Conservation (phyloP, 2,329 filamentous ascomycete genomes). For the Diplodia corticola region DNA sequence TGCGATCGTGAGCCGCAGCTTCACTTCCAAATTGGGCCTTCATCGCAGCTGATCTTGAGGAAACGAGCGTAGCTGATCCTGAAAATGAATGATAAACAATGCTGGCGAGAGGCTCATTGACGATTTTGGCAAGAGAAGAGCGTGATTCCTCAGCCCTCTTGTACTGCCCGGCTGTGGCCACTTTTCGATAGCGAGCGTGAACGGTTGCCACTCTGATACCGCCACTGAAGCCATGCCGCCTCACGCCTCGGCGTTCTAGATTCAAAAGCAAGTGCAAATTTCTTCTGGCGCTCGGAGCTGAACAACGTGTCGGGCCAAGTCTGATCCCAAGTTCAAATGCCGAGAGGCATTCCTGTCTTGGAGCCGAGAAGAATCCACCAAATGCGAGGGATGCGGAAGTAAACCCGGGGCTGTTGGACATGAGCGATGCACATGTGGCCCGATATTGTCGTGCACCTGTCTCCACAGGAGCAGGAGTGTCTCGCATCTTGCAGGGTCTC, state of each 20-base stretch:
- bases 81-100: neutral
- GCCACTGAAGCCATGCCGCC: neutral
- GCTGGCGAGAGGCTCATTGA: neutral
- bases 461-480: neutral
- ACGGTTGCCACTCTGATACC: neutral
- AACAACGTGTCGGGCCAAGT: neutral
- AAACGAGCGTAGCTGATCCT: neutral
- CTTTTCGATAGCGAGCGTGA: neutral
- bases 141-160: neutral
- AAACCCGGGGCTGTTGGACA: neutral
- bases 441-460: neutral
- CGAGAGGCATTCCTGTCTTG: neutral
- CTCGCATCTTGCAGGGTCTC: neutral
- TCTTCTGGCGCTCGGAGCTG: neutral
- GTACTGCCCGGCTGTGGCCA: neutral
- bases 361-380: neutral
- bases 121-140: neutral
- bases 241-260: neutral
- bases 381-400: neutral
- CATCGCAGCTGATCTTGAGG: neutral
- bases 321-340: neutral
- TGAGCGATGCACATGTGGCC: neutral
- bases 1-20: constrained; percentile 27
- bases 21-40: neutral
- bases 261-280: neutral